Percentiles rank a stretch among this genome's conserved stretches.
phyloP scores from a whole-genome alignment of 148 eudicot species.

The Vaccinium myrtillus region DNA sequence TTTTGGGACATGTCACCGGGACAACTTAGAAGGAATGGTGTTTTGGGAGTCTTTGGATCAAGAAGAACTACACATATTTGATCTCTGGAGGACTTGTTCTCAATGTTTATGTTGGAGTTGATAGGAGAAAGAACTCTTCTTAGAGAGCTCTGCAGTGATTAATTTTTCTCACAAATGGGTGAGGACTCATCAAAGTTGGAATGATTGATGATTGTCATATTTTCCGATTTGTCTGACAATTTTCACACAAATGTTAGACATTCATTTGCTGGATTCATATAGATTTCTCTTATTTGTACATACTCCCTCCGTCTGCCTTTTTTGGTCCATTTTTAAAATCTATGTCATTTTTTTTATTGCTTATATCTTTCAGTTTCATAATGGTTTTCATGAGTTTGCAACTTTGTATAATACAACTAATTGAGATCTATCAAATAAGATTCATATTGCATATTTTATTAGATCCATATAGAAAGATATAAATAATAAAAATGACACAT shows the following conservation, averaged over 20 bases:
- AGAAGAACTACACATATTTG: constrained; percentile 21
- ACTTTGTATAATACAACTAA: too few species aligned
- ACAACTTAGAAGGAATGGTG: constrained; percentile 32
- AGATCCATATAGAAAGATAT: too few species aligned
- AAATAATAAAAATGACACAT: too few species aligned
- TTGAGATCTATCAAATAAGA: too few species aligned
- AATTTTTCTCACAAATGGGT: constrained; percentile 32
- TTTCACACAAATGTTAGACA: constrained; percentile 11
- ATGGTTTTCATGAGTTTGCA: too few species aligned
- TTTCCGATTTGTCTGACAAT: constrained; percentile 24
- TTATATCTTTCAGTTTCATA: too few species aligned
- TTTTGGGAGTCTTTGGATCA: constrained; percentile 45
- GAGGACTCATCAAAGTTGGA: constrained; percentile 25
- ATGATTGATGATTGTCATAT: constrained; percentile 16
- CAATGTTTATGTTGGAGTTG: constrained; percentile 36
- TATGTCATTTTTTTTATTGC: too few species aligned
- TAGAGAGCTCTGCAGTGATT: constrained; percentile 39
- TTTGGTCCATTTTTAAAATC: too few species aligned
- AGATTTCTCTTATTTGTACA: too few species aligned
- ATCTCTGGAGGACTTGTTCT: constrained; percentile 38
- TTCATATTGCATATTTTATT: too few species aligned
- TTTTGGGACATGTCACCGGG: constrained; percentile 34
- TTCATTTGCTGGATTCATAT: too few species aligned
- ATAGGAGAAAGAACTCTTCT: constrained; percentile 70
- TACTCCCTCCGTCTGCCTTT: too few species aligned